Evolutionary conservation across 2,329 filamentous ascomycete genomes (phyloP), one percentile per base, ranked within the genome.

Genomic region (Colletotrichum shisoi): DNA sequence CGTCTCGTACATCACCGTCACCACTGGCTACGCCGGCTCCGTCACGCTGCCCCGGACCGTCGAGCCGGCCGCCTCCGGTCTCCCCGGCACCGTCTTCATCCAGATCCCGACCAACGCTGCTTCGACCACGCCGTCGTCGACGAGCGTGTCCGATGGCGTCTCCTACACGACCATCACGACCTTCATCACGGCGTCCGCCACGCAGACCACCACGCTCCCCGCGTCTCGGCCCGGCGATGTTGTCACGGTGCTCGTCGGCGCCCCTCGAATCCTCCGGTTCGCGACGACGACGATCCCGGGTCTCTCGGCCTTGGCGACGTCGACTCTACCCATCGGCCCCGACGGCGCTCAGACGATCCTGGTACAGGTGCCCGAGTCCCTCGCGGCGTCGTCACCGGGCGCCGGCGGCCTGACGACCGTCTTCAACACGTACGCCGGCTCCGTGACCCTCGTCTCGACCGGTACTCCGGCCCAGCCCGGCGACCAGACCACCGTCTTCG

Each of bases 1-100:
- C 13, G 42, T 63, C 15, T 67, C 63, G 17, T 67, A 67, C 40
- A 58, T 67, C 34, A 67, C 63, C 2, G 46, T 67, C 21, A 63
- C 63, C 5, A 67, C 63, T 7, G 46, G 31, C 12, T 67, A 67
- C n/a, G n/a, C 3, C n/a, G 63, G 63, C 3, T 49, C 52, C 1
- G 31, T 39, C 9, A 58, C 63, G 3, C 21, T 63, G n/a, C 42
- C 44, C 13, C 60, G 58, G 13, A 67, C 63, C 3, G 12, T 67
- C 2, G 59, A 53, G 9, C 63, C 63, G 6, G 52, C 63, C 12
- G 63, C 63, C 11, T 67, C 63, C 46, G 63, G 63, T 8, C 53
- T 67, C 7, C 63, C 63, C 9, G 63, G 63, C 13, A 67, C 63
- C 5, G 34, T 67, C 17, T 39, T 67, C 3, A 15, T 63, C 13